phyloP scores from a whole-genome alignment of 306 rosid genomes.

The peach (Prunus persica) region DNA sequence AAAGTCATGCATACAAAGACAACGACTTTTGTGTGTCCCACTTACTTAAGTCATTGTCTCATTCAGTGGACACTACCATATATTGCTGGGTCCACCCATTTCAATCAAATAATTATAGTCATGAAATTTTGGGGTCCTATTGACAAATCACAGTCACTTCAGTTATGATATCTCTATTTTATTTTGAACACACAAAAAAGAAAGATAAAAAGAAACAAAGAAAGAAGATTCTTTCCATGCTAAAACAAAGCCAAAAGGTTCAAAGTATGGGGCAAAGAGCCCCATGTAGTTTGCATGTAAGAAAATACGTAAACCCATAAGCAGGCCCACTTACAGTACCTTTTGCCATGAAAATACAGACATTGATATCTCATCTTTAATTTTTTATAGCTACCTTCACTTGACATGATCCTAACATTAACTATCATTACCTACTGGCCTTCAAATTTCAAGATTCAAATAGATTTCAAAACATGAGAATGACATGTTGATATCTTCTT shows the following conservation, averaged over 20 bases:
- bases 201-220: neutral
- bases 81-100: conserved; percentile 24
- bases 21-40: conserved; percentile 19
- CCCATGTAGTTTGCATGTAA: conserved; percentile 17
- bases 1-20: neutral
- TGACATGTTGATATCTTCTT: too few relatives aligned
- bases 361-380: neutral
- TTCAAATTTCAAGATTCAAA: too few relatives aligned
- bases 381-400: neutral
- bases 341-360: neutral
- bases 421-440: too few relatives aligned
- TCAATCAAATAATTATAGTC: conserved; percentile 15
- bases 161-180: neutral
- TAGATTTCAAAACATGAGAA: too few relatives aligned
- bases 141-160: conserved; percentile 8
- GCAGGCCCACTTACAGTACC: neutral
- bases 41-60: conserved; percentile 29
- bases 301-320: conserved; percentile 11
- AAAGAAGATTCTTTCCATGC: conserved; percentile 11
- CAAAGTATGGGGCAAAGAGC: neutral
- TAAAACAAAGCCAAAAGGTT: conserved; percentile 14
- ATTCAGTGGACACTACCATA: conserved; percentile 12
- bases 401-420: neutral
- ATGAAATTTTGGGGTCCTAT: conserved; percentile 7
- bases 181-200: neutral